Evolutionary conservation across 306 rosid species (phyloP).

Genomic region (Echinosophora koreensis): DNA sequence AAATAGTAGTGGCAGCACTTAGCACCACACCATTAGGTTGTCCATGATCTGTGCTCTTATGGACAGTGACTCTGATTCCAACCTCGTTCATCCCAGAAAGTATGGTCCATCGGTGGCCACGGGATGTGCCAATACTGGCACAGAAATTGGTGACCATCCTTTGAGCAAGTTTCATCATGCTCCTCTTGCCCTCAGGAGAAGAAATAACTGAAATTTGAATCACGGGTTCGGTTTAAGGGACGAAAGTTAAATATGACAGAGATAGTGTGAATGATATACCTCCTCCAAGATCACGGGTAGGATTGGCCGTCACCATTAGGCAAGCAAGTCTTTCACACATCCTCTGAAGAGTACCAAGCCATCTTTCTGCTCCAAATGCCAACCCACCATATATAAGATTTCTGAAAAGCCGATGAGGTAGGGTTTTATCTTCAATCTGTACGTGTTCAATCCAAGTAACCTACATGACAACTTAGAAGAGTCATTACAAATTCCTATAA

Average conservation of each 20-base stretch:
- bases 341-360: constrained; percentile 81
- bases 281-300: constrained; percentile 85
- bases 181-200: constrained; percentile 80
- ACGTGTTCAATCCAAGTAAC: constrained; percentile 95
- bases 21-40: constrained; percentile 88
- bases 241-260: neutral
- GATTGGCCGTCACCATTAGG: constrained; percentile 68
- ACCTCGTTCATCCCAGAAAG: constrained; percentile 79
- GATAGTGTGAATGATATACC: constrained; percentile 51
- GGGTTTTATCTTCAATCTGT: constrained; percentile 82
- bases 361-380: constrained; percentile 91
- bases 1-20: constrained; percentile 89
- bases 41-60: constrained; percentile 81
- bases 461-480: constrained; percentile 49
- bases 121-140: constrained; percentile 77
- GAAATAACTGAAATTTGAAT: constrained; percentile 68
- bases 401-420: constrained; percentile 73
- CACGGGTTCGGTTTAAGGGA: neutral
- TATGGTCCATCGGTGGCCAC: constrained; percentile 83
- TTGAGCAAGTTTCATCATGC: constrained; percentile 97
- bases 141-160: constrained; percentile 90
- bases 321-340: constrained; percentile 90
- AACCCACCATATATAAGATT: constrained; percentile 70
- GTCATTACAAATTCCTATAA: constrained; percentile 1
- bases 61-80: constrained; percentile 80